Conservation (phyloP, 768 basidiomycete genomes). For the Panaeolus cyanescens region DNA sequence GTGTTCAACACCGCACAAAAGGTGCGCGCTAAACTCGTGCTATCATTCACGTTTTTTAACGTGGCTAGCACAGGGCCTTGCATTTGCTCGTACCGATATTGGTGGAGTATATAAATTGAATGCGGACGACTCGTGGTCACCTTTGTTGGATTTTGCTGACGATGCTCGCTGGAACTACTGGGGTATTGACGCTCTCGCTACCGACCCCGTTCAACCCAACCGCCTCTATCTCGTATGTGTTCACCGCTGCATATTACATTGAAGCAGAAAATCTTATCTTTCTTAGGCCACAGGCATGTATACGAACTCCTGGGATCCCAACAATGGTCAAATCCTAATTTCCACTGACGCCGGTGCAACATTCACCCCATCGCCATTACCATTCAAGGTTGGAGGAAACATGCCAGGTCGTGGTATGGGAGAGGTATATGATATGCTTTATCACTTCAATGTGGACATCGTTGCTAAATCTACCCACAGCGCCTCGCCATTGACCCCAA, state of each 20-base stretch:
- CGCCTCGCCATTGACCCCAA: constrained; percentile 66
- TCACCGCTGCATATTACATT: background rate
- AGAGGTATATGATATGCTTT: constrained; percentile 42
- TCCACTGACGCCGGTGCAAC: constrained; percentile 61
- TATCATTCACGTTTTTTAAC: background rate
- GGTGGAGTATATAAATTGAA: constrained; percentile 68
- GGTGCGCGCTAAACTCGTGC: constrained; percentile 9
- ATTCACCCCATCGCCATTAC: constrained; percentile 50
- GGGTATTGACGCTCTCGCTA: constrained; percentile 64
- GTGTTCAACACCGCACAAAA: constrained; percentile 62
- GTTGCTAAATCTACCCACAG: constrained; percentile 26
- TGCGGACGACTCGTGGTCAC: constrained; percentile 61
- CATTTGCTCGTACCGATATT: constrained; percentile 69
- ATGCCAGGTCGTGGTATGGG: constrained; percentile 71
- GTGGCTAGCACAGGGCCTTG: constrained; percentile 42
- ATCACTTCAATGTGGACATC: background rate
- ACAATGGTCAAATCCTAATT: constrained; percentile 62
- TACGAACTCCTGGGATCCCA: constrained; percentile 63
- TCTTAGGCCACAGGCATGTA: constrained; percentile 59
- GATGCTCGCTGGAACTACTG: constrained; percentile 57
- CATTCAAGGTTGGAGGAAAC: constrained; percentile 71
- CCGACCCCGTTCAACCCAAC: constrained; percentile 57
- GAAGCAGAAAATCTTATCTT: background rate
- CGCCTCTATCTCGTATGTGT: constrained; percentile 51
- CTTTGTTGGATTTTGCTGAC: constrained; percentile 56